Evolutionary conservation across 805 yeast species (phyloP), one percentile per base, ranked within the genome.

Genomic region (Diddensiella transvaalensis): DNA sequence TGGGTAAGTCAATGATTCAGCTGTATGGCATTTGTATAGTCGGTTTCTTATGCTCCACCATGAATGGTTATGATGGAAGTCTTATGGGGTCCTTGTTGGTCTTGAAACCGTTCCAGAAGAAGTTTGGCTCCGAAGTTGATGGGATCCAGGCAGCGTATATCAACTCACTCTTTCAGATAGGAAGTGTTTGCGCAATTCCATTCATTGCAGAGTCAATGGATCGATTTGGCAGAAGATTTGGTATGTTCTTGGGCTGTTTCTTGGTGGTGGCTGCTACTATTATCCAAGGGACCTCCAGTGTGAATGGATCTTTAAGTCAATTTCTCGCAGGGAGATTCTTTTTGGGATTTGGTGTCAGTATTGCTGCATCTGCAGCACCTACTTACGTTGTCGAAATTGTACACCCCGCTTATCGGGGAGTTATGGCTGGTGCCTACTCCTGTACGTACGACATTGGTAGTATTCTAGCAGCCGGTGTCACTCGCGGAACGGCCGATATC

Each of bases 371-470:
- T 4, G 54, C 54, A 4, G 54, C 46, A 17, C 52, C 54, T 2
- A 40, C 49, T 6, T 48, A 51, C 29, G 44, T 48, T 37, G 54
- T 50, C 17, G 51, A 52, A 32, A 37, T 52, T 19, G 24, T 53
- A 22, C 54, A 49, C 43, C 54, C 54, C 22, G 51, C 52, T 3
- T 47, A 48, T 24, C 46, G 54, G 24, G 54, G 52, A 6, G 42
- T 44, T 15, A 18, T 51, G 30, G 47, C 51, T 5, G 54, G 42
- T 3, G 18, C 30, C 3, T 46, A 46, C 40, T 36, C 36, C 33
- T 30, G 40, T 17, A 18, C 32, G 18, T 46, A 46, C 40, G 44
- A 32, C 17, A 56, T 75, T 35, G 82, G 82, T 40, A 21, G 24
- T 10, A 46, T 46, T 23, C 40, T 46, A 13, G 22, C 45, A 8